Evolutionary conservation across 2,329 filamentous ascomycete genomes (phyloP).

Genomic region (Botrytis aclada): DNA sequence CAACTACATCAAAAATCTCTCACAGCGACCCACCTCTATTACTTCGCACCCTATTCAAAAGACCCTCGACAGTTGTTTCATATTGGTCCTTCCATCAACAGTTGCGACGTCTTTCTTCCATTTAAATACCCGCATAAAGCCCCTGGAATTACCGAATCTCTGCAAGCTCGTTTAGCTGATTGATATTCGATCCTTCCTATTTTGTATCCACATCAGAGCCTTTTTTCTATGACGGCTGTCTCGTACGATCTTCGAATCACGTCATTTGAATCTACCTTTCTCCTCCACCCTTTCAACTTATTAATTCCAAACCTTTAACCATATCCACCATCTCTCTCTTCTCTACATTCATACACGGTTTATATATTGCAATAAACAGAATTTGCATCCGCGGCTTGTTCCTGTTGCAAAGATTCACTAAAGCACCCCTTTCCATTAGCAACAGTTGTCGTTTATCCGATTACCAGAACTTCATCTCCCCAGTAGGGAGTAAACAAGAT

Average conservation of each 20-base stretch:
- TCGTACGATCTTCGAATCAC: neutral
- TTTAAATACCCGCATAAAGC: neutral
- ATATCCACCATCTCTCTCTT: neutral
- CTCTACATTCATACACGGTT: neutral
- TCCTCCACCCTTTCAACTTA: neutral
- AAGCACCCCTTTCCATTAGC: neutral
- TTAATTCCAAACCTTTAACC: no score
- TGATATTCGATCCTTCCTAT: neutral
- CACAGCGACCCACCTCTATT: neutral
- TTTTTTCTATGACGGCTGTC: neutral
- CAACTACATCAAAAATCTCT: neutral
- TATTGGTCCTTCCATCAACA: neutral
- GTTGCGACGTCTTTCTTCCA: no score
- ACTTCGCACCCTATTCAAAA: neutral
- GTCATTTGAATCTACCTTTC: neutral
- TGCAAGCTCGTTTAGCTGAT: neutral
- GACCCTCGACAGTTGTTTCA: neutral
- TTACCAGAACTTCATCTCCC: neutral
- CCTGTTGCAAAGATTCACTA: neutral
- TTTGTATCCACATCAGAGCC: neutral
- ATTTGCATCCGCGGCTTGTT: neutral
- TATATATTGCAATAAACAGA: neutral
- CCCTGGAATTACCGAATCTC: neutral
- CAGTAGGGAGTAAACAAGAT: neutral
- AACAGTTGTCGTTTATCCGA: neutral